Conservation (phyloP, 2,329 filamentous ascomycete species). For the Trichocomaceae sp. region DNA sequence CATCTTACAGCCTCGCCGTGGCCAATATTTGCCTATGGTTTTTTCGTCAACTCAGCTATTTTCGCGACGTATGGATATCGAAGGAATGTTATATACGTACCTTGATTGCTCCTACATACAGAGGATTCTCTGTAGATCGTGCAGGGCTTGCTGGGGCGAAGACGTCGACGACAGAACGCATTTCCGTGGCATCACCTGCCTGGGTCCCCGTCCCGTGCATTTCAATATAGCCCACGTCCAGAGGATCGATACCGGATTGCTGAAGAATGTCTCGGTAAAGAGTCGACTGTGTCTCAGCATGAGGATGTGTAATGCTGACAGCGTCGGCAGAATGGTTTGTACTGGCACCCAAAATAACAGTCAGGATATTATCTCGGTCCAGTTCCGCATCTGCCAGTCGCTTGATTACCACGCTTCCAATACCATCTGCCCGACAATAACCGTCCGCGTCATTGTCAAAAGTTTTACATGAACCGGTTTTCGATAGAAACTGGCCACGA, state of each 20-base stretch:
- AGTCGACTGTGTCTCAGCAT: slow-evolving; percentile 22
- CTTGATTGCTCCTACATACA: slow-evolving; percentile 33
- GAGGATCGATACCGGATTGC: slow-evolving; percentile 26
- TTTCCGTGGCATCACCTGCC: slow-evolving; percentile 52
- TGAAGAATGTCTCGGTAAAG: slow-evolving; percentile 22
- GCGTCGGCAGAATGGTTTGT: slow-evolving; percentile 40
- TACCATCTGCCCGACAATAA: slow-evolving; percentile 41
- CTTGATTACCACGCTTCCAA: slow-evolving; percentile 43
- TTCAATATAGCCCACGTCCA: slow-evolving; percentile 69
- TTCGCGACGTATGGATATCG: too few relatives aligned
- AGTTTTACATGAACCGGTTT: too few relatives aligned
- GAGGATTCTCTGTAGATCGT: slow-evolving; percentile 34
- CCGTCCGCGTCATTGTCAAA: slow-evolving; percentile 34
- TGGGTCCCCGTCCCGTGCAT: slow-evolving; percentile 79
- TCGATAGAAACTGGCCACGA: too few relatives aligned
- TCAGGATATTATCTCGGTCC: slow-evolving; percentile 36
- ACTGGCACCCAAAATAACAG: slow-evolving; percentile 32
- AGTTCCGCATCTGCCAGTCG: slow-evolving; percentile 40
- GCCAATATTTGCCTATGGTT: slow-evolving; percentile 59
- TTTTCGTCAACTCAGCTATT: too few relatives aligned
- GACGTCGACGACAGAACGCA: slow-evolving; percentile 36
- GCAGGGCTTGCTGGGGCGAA: slow-evolving; percentile 37
- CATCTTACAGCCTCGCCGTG: slow-evolving; percentile 58
- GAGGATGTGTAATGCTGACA: slow-evolving; percentile 29
- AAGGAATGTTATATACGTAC: too few relatives aligned